These are phyloP conservation scores for Arthrinium phaeospermum DNA, from an alignment of 2,329 filamentous ascomycete species.

Conservation along the genomic window DNA sequence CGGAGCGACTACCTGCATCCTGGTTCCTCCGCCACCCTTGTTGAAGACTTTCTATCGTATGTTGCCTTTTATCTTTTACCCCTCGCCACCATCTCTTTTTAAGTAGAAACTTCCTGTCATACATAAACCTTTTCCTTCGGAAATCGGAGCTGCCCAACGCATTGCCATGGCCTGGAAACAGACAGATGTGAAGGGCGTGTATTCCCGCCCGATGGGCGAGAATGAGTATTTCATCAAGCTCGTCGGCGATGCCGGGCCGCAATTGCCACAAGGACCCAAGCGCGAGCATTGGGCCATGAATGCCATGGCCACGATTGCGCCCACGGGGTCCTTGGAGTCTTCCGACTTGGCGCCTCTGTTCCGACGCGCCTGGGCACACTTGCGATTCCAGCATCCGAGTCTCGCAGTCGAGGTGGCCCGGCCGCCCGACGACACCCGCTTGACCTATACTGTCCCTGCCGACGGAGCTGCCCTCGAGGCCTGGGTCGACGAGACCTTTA, in stretches of 20 bases:
- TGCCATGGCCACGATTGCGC: constrained; percentile 30
- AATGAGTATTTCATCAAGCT: constrained; percentile 39
- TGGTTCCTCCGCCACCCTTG: too few relatives aligned
- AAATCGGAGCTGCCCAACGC: background rate
- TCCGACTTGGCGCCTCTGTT: constrained; percentile 28
- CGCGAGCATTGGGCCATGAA: constrained; percentile 42
- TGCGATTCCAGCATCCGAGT: constrained; percentile 31
- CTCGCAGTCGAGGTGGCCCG: constrained; percentile 27
- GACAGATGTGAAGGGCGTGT: constrained; percentile 19
- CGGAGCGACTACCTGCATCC: too few relatives aligned
- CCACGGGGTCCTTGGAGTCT: constrained; percentile 27
- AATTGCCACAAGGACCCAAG: constrained; percentile 27
- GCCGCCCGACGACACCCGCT: constrained; percentile 16
- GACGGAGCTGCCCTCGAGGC: constrained; percentile 26
- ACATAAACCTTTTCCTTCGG: background rate
- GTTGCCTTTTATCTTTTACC: too few relatives aligned
- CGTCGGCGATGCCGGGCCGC: constrained; percentile 32
- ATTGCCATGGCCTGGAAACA: constrained; percentile 23
- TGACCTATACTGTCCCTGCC: constrained; percentile 29
- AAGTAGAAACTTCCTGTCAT: too few relatives aligned
- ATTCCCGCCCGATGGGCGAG: constrained; percentile 22
- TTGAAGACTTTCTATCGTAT: too few relatives aligned
- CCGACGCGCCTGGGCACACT: constrained; percentile 28
- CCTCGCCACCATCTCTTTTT: too few relatives aligned
- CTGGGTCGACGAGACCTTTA: constrained; percentile 30